Evolutionary conservation across 306 rosid genomes (phyloP), one percentile per base, ranked within the genome.

Genomic region (Quercus parvula): DNA sequence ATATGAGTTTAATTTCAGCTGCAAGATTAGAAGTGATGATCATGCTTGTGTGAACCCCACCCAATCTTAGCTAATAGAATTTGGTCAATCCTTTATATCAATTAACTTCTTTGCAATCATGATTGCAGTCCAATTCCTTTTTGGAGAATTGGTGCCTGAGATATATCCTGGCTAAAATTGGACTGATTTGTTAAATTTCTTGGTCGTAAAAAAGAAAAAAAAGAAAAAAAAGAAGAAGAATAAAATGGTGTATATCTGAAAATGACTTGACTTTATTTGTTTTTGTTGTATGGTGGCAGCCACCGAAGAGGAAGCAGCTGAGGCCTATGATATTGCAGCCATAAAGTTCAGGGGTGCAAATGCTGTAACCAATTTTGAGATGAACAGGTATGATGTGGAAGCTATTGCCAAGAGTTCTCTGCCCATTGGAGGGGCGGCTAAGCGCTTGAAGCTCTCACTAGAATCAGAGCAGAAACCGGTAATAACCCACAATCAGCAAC

Each of bases 281-380:
- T 67, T 9, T 67, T 41, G 9, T 55, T 4, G 14, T 68, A 44
- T 74, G 75, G 20, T 80, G 69, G 75, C 90, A 96, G 99, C 99
- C 5, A 93, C 98, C 0, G 99, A 96, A 55, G 99, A 96, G 87
- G 98, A 96, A 84, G 99, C 99, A 0, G 99, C 98, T 0, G 98
- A 96, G 79, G 99, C 99, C 0, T 91, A 96, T 19, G 98, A 96
- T 46, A 96, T 96, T 51, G 98, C 99, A 11, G 98, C 98, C 13
- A 93, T 96, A 74, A 96, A 96, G 85, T 96, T 96, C 19, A 81
- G 99, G 78, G 99, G 99, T 0, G 77, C 92, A 67, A 92, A 91
- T n/a, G 99, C 98, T 0, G 99, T 93, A 28, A 96, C 98, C 18
- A 96, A 96, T 58, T 96, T 96, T 10, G 98, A 93, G 92, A 96